Base-by-base conservation (phyloP, 345 rosid species). In the Acer negundo region DNA sequence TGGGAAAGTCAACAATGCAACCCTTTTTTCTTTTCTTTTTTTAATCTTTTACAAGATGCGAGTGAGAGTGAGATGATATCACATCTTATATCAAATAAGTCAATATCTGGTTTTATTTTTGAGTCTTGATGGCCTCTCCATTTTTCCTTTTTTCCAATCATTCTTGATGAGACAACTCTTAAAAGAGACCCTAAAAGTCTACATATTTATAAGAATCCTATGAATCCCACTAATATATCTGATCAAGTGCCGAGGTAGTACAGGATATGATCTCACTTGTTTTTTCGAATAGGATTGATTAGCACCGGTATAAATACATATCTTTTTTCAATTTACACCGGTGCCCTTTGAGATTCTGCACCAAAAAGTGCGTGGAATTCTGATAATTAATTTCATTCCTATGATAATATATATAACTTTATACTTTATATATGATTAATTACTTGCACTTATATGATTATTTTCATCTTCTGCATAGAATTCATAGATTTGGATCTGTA, bases 401-500 rank as follows among this genome's bases (percentile, higher is more conserved):
- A 58, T n/a, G 66, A 59, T 28, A 28, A 59, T 19, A 7, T 20
- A 3, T 10, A 7, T 59, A 20, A 9, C 7, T n/a, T 56, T 40
- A 22, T 73, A 1, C 20, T n/a, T 8, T 73, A 62, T 40, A 46
- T 11, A 53, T 71, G 23, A 31, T 23, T 1, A 1, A 31, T 23
- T 0, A 1, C 31, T 0, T 17, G 58, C 26, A 62, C 68, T 73
- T 59, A 28, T 28, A 28, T 28, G 31, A 28, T 12, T 1, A n/a
- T 73, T 73, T 42, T 73, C 56, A 61, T 61, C 15, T 16, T 42
- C 38, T 73, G 67, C 22, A 17, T 22, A 8, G 22, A 73, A 42
- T 22, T 62, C 19, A 24, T 17, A 46, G 78, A 66, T 66, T 75
- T 51, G 66, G 77, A 75, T 75, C 77, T 49, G 70, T n/a, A 40